These are phyloP conservation scores for Cercospora nicotianae DNA, from an alignment of 2,329 filamentous ascomycete species.

Conservation along the genomic window DNA sequence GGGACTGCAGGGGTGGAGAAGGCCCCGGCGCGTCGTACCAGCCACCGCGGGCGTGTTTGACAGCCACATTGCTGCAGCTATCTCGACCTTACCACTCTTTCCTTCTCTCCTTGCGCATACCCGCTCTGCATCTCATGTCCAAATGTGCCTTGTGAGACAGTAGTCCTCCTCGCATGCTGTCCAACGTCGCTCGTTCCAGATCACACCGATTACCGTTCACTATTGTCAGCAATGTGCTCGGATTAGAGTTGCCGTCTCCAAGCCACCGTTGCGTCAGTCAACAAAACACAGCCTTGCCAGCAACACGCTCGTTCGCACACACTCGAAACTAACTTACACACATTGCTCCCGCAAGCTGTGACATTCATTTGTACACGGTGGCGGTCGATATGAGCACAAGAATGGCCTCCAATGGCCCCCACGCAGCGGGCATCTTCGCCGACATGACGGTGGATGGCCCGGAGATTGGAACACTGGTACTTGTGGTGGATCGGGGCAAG, in stretches of 20 bases:
- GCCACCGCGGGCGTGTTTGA: background rate
- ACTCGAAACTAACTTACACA: background rate
- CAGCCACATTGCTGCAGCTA: background rate
- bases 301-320: conserved; percentile 1
- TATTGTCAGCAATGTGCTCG: conserved; percentile 1
- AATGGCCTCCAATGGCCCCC: conserved; percentile 56
- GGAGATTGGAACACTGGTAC: conserved; percentile 86
- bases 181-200: conserved; percentile 6
- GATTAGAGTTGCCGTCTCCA: conserved; percentile 9
- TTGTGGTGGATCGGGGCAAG: conserved; percentile 91
- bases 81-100: background rate
- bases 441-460: conserved; percentile 93
- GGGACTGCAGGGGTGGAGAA: background rate
- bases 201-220: background rate
- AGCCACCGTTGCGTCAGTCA: conserved; percentile 16
- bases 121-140: background rate
- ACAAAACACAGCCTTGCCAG: conserved; percentile 10
- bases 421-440: conserved; percentile 90
- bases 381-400: conserved; percentile 15
- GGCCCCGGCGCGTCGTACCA: background rate
- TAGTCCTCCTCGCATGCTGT: background rate
- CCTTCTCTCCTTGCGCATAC: background rate
- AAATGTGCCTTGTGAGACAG: background rate
- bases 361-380: conserved; percentile 9
- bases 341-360: background rate